phyloP scores from a whole-genome alignment of 2,329 filamentous ascomycete genomes.

The Sclerotinia borealis region DNA sequence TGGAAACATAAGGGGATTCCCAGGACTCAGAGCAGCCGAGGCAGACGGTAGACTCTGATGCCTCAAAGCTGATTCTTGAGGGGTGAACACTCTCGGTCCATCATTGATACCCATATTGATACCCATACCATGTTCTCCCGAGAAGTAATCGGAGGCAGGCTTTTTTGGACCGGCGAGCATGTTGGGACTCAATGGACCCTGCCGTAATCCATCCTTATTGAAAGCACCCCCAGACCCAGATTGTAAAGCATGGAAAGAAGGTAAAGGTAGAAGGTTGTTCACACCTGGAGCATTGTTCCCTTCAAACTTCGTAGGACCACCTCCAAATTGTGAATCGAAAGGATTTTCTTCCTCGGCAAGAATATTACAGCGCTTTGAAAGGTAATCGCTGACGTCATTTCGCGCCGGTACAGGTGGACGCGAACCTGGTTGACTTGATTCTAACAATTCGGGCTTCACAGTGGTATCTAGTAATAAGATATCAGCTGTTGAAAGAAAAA shows the following conservation, averaged over 20 bases:
- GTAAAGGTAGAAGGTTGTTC: no score
- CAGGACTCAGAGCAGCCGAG: constrained; percentile 86
- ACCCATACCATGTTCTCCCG: constrained; percentile 69
- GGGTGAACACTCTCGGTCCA: constrained; percentile 62
- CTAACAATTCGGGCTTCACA: not conserved
- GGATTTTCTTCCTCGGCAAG: constrained; percentile 86
- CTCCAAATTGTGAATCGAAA: constrained; percentile 82
- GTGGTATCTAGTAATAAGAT: not conserved
- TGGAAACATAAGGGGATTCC: constrained; percentile 95
- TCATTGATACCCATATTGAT: constrained; percentile 44
- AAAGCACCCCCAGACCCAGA: constrained; percentile 80
- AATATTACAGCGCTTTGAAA: constrained; percentile 32
- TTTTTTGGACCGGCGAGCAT: constrained; percentile 81
- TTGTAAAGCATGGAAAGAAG: constrained; percentile 83
- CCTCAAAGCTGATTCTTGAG: constrained; percentile 94
- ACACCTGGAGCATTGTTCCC: constrained; percentile 73
- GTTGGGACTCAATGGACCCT: constrained; percentile 89
- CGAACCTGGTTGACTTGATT: not conserved
- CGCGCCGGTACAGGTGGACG: constrained; percentile 42
- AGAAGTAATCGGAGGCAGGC: constrained; percentile 70
- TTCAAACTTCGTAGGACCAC: constrained; percentile 40
- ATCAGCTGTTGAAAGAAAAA: not conserved
- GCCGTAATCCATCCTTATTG: constrained; percentile 77
- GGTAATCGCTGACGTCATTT: constrained; percentile 61
- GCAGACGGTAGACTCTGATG: not conserved